phyloP scores from a whole-genome alignment of 192 early-diverging fungal species.

The Coemansia sp. region DNA sequence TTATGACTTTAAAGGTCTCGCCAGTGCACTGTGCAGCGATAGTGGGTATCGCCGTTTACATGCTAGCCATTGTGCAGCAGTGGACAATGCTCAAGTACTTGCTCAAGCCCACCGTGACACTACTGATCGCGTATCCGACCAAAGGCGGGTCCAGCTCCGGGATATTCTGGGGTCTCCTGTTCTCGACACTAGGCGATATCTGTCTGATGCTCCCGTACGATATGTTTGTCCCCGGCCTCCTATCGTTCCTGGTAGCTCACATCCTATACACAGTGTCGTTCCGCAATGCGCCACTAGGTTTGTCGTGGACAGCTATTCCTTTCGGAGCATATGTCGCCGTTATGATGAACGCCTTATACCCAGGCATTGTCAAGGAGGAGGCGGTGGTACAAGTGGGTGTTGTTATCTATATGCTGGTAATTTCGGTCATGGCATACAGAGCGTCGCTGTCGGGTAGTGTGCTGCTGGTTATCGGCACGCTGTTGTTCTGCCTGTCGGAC shows the following conservation, averaged over 20 bases:
- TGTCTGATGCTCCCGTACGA: constrained; percentile 39
- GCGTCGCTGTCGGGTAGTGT: constrained; percentile 30
- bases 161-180: constrained; percentile 32
- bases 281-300: background rate
- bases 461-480: constrained; percentile 25
- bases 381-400: constrained; percentile 37
- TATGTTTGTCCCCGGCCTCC: constrained; percentile 42
- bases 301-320: constrained; percentile 33
- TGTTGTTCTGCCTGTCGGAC: constrained; percentile 53
- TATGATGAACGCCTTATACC: constrained; percentile 27
- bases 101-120: constrained; percentile 45
- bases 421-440: constrained; percentile 40
- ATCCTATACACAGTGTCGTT: constrained; percentile 33
- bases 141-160: background rate
- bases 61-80: constrained; percentile 15
- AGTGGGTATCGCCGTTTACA: constrained; percentile 21
- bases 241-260: constrained; percentile 47
- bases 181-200: constrained; percentile 37
- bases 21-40: constrained; percentile 14
- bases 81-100: constrained; percentile 31
- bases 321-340: constrained; percentile 20
- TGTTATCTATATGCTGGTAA: constrained; percentile 31
- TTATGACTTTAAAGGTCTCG: background rate
- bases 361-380: constrained; percentile 29
- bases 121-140: constrained; percentile 37